Conservation (phyloP, 768 basidiomycete genomes). For the Hygrophorus pudorinus region DNA sequence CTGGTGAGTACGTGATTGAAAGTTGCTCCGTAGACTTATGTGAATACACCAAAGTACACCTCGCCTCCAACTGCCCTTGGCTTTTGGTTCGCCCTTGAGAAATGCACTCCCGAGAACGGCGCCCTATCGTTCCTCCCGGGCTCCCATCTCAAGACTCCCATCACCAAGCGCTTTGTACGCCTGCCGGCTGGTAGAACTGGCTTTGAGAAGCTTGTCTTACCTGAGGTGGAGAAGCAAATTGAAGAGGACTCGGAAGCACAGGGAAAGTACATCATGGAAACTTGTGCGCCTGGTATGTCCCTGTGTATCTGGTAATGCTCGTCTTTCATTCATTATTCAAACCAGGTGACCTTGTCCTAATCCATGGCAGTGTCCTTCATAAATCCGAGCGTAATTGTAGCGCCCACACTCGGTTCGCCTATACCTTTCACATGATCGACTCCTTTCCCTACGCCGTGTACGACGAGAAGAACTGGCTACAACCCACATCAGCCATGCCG, state of each 20-base stretch:
- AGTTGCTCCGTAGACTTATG: background rate
- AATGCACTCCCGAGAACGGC: constrained; percentile 74
- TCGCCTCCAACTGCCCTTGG: constrained; percentile 87
- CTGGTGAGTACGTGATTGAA: constrained; percentile 34
- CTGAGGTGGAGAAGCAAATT: constrained; percentile 24
- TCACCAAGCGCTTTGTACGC: constrained; percentile 82
- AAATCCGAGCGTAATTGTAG: constrained; percentile 84
- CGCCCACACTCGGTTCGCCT: constrained; percentile 75
- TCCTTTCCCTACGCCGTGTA: constrained; percentile 59
- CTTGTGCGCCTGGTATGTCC: constrained; percentile 59
- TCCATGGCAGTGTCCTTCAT: constrained; percentile 86
- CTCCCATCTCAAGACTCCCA: constrained; percentile 66
- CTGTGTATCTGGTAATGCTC: background rate
- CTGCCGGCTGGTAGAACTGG: constrained; percentile 70
- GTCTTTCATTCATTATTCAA: background rate
- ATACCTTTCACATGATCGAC: constrained; percentile 95
- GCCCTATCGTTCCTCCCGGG: constrained; percentile 87
- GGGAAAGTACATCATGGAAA: constrained; percentile 53
- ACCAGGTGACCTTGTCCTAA: constrained; percentile 81
- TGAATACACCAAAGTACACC: constrained; percentile 57
- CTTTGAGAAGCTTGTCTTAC: constrained; percentile 53
- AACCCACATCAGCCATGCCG: constrained; percentile 77
- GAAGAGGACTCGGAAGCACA: constrained; percentile 13
- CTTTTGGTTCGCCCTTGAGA: constrained; percentile 93
- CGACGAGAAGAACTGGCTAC: constrained; percentile 92